Percentiles rank a stretch among this genome's conserved stretches.
Conservation (phyloP, 75 land plant genomes). For the Sequoia sempervirens region DNA sequence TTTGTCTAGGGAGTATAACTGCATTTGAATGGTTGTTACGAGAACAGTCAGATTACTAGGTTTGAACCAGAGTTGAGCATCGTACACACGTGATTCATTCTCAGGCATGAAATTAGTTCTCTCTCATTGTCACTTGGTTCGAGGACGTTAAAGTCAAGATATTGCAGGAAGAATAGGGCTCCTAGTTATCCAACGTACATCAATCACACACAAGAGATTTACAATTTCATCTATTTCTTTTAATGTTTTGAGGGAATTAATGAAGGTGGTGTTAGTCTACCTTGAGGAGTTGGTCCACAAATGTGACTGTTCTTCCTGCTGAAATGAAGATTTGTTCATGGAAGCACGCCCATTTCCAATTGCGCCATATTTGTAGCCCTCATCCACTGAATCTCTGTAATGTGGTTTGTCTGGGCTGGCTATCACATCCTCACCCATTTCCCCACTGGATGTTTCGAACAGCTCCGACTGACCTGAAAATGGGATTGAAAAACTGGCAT, state of each 20-base stretch:
- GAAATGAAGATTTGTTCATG: background rate
- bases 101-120: background rate
- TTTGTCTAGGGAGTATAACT: background rate
- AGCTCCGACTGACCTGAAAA: conserved; percentile 13
- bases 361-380: background rate
- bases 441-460: conserved; percentile 10
- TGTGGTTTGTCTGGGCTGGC: background rate
- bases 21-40: background rate
- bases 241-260: background rate
- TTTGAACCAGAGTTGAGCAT: background rate
- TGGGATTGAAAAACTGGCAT: background rate
- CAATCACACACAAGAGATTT: background rate
- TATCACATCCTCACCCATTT: background rate
- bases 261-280: background rate
- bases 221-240: background rate
- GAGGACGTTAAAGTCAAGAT: background rate
- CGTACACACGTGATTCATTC: background rate
- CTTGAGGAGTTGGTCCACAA: conserved; percentile 51
- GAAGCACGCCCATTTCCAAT: background rate
- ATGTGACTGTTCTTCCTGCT: conserved; percentile 20
- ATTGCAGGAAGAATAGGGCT: background rate
- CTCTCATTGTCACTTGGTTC: background rate
- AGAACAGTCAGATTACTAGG: background rate
- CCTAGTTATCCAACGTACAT: background rate
- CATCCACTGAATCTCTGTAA: background rate